phyloP scores from a whole-genome alignment of 371 early-diverging fungal species.

The Parasitella parasitica region DNA sequence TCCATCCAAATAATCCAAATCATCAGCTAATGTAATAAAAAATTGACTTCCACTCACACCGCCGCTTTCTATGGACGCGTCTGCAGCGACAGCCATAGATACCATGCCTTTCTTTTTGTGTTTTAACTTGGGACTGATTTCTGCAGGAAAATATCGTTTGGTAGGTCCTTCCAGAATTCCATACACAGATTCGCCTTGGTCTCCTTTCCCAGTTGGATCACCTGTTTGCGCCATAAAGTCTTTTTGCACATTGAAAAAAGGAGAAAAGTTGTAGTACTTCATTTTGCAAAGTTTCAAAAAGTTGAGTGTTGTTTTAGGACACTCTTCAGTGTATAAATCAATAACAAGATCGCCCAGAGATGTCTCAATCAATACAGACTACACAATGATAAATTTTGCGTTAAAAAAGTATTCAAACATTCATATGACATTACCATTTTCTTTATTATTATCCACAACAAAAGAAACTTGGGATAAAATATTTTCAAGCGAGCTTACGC shows the following conservation, averaged over 20 bases:
- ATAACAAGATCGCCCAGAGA: conserved; percentile 94
- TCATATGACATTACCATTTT: too few relatives aligned
- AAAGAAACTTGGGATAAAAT: too few relatives aligned
- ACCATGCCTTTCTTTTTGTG: conserved; percentile 83
- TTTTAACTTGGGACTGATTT: conserved; percentile 84
- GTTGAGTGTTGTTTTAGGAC: conserved; percentile 78
- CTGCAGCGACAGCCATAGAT: conserved; percentile 77
- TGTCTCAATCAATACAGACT: conserved; percentile 86
- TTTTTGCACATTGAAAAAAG: conserved; percentile 86
- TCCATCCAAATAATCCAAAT: conserved; percentile 92
- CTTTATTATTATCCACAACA: too few relatives aligned
- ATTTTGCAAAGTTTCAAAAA: conserved; percentile 94
- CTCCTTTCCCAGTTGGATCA: conserved; percentile 81
- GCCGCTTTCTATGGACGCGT: conserved; percentile 38
- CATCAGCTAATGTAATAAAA: conserved; percentile 90
- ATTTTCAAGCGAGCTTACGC: too few relatives aligned
- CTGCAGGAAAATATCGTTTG: conserved; percentile 76
- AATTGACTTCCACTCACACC: conserved; percentile 90
- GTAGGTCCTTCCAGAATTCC: conserved; percentile 56
- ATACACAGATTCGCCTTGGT: conserved; percentile 80
- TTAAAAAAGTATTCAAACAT: too few relatives aligned
- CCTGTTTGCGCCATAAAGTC: conserved; percentile 90
- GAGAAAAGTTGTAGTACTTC: conserved; percentile 91
- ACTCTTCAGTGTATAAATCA: conserved; percentile 79
- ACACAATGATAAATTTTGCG: neutral